Base-by-base conservation (phyloP, 2,329 filamentous ascomycete species). In the Verticillium tricorpus region DNA sequence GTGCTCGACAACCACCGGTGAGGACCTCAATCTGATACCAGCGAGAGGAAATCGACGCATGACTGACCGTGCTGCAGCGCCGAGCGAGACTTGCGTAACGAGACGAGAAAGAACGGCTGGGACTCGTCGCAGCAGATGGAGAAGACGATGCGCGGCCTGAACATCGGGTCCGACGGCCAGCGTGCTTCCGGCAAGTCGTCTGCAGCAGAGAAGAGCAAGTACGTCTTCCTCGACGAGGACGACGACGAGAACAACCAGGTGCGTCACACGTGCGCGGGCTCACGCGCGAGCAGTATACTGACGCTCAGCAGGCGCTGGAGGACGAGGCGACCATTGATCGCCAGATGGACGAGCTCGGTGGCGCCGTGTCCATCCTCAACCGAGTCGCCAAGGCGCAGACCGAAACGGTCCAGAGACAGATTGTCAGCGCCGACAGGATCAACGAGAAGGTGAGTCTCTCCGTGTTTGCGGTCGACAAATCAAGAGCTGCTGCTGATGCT, bases 141-240 rank as follows among this genome's bases (percentile, higher is more conserved):
- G 62, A 67, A 73, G 4, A 78, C 74, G 3, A 82, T 86, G 63
- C 77, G 71, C 37, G 78, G 78, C 1, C 73, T 83, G 32, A 65
- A 70, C 66, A 28, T 64, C 35, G 62, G 71, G 58, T 66, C 70
- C 61, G 63, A 66, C 60, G 64, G 67, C 61, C 70, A 69, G 45
- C 45, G 45, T 50, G n/a, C n/a, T 50, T 50, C 45, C 12, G 45
- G 45, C 35, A 78, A 77, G 45, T 45, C 39, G 14, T 55, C 58
- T 9, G 58, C 58, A 14, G 58, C 58, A 1, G 60, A 57, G 39
- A 62, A 37, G 60, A 66, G 62, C 57, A 93, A 92, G 72, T 95
- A 90, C 69, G 88, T 90, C 67, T 89, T 95, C 66, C 90, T 93
- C 69, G 88, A 87, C n/a, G 89, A 91, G 63, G 88, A 86, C 62